Evolutionary conservation across 805 yeast genomes (phyloP).

Genomic region (Wickerhamomyces rabaulensis): DNA sequence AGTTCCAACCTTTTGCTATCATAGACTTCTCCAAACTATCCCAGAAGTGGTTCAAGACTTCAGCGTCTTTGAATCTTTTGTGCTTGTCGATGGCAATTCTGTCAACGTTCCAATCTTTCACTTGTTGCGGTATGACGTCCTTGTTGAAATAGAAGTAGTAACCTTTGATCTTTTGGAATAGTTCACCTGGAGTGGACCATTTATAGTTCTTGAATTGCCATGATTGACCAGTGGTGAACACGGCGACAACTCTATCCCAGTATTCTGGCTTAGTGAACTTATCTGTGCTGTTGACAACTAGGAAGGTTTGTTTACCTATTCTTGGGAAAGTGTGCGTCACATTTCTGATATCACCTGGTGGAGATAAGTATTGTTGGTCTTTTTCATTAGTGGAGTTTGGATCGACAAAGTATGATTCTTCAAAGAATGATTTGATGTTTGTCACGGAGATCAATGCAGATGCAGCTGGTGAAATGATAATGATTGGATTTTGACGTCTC

Average conservation of each 20-base stretch:
- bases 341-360: constrained; percentile 35
- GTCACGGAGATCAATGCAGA: constrained; percentile 62
- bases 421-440: constrained; percentile 65
- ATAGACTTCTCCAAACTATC: constrained; percentile 70
- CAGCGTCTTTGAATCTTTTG: constrained; percentile 83
- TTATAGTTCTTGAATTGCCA: constrained; percentile 95
- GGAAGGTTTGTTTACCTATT: constrained; percentile 57
- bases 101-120: constrained; percentile 86
- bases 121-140: constrained; percentile 70
- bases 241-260: constrained; percentile 96
- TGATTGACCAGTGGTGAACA: constrained; percentile 92
- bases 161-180: constrained; percentile 84
- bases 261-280: constrained; percentile 89
- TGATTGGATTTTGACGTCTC: constrained; percentile 55
- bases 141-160: constrained; percentile 71
- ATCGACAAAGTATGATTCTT: constrained; percentile 61
- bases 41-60: constrained; percentile 85
- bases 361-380: constrained; percentile 26
- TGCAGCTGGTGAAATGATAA: constrained; percentile 74
- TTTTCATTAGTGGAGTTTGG: constrained; percentile 36
- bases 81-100: constrained; percentile 73
- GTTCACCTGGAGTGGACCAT: constrained; percentile 70
- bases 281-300: constrained; percentile 86
- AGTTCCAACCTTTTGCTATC: constrained; percentile 49
- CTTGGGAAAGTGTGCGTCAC: constrained; percentile 51